Conservation (phyloP, 164 flowering plant species). For the Warburgia ugandensis region DNA sequence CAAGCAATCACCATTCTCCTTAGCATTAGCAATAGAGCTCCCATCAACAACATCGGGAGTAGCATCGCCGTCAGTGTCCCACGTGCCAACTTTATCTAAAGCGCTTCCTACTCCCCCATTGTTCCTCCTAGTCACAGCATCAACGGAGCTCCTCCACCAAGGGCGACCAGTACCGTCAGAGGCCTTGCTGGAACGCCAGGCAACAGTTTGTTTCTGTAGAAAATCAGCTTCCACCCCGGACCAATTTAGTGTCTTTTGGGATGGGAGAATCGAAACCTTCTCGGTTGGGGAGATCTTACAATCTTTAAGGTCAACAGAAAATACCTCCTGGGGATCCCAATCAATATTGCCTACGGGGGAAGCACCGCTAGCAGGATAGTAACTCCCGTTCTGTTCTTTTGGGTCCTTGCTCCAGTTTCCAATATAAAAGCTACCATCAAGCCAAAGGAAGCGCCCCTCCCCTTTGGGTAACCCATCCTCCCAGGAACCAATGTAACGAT, state of each 20-base stretch:
- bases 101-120: conserved; percentile 22
- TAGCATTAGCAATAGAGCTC: conserved; percentile 8
- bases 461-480: conserved; percentile 65
- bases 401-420: conserved; percentile 70
- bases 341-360: conserved; percentile 22
- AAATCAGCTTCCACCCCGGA: conserved; percentile 12
- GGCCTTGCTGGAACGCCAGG: too few species aligned
- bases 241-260: conserved; percentile 51
- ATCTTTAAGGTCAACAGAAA: conserved; percentile 34
- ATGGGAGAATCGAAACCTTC: conserved; percentile 61
- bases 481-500: conserved; percentile 63
- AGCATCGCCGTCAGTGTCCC: conserved; percentile 33
- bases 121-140: conserved; percentile 42
- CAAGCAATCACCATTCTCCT: conserved; percentile 21
- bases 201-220: conserved; percentile 34
- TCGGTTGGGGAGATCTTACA: conserved; percentile 50
- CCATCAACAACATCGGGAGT: conserved; percentile 13
- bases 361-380: conserved; percentile 38
- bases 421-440: conserved; percentile 58
- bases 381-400: conserved; percentile 52
- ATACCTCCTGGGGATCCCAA: conserved; percentile 74
- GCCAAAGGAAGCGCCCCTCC: conserved; percentile 52
- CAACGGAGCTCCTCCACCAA: conserved; percentile 49
- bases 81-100: conserved; percentile 31
- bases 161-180: too few species aligned